These are phyloP conservation scores for Skeletonema costatum DNA, from an alignment of 108 stramenopile genomes.

Conservation along the genomic window DNA sequence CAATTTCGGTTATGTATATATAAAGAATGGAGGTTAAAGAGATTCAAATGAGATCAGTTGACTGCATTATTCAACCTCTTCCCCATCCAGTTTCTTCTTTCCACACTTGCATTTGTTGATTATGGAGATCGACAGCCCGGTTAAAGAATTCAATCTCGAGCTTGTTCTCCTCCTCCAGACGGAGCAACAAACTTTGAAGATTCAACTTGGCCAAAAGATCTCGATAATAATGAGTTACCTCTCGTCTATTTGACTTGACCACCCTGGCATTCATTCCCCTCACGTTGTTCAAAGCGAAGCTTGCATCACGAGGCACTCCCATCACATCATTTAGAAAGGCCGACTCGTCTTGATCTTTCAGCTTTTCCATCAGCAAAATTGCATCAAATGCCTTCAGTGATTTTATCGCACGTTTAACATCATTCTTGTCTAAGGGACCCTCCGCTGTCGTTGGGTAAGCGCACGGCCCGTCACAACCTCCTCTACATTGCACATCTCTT, in stretches of 20 bases:
- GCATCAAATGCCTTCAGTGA: slow-evolving; percentile 28
- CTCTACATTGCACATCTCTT: neutral
- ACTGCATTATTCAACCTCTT: neutral
- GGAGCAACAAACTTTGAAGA: neutral
- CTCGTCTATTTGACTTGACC: slow-evolving; percentile 15
- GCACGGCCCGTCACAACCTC: slow-evolving; percentile 37
- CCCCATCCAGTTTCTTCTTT: slow-evolving; percentile 11
- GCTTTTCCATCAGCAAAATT: slow-evolving; percentile 27
- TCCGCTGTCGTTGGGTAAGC: slow-evolving; percentile 29
- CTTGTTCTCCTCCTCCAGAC: slow-evolving; percentile 9
- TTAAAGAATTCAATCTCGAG: slow-evolving; percentile 32
- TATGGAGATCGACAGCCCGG: slow-evolving; percentile 11
- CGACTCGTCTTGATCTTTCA: slow-evolving; percentile 15
- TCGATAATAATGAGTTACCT: slow-evolving; percentile 36
- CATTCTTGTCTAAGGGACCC: slow-evolving; percentile 8
- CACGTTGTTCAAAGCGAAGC: slow-evolving; percentile 9
- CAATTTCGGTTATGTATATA: neutral
- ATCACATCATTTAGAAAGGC: slow-evolving; percentile 33
- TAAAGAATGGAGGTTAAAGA: too few species aligned
- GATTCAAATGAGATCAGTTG: neutral
- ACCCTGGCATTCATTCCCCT: slow-evolving; percentile 13
- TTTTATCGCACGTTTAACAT: slow-evolving; percentile 10
- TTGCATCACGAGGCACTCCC: slow-evolving; percentile 31
- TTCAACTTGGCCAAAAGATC: slow-evolving; percentile 15
- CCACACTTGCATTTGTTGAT: slow-evolving; percentile 15